A percentile compares a stretch with the other conserved stretches of the same genome.
phyloP scores from a whole-genome alignment of 2,329 filamentous ascomycete species.

The Colletotrichum sp. region DNA sequence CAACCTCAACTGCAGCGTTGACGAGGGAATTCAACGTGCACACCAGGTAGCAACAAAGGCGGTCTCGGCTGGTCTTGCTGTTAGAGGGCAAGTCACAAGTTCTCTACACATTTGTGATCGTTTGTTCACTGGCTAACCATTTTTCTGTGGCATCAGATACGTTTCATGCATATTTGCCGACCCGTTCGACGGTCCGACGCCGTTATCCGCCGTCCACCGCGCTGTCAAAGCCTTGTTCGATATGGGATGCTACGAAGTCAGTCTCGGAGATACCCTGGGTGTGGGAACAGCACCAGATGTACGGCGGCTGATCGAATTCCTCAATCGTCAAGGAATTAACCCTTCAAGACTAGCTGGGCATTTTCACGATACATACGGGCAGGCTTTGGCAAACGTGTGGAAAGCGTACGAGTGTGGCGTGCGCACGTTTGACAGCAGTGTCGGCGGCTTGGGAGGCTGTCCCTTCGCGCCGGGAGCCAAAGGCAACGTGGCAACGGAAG shows the following conservation, averaged over 20 bases:
- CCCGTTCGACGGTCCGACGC: not conserved
- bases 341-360: not conserved
- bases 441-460: not conserved
- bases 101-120: not conserved
- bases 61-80: not conserved
- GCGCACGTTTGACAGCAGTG: not conserved
- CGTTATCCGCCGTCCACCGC: not conserved
- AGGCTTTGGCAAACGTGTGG: not conserved
- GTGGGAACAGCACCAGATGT: not conserved
- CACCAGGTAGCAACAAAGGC: not conserved
- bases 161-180: not conserved
- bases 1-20: not conserved
- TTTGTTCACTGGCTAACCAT: not conserved
- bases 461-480: not conserved
- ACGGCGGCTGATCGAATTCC: not conserved
- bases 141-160: not conserved
- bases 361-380: not conserved
- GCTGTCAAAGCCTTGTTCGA: not conserved
- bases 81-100: not conserved
- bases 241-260: not conserved
- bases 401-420: not conserved
- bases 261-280: not conserved
- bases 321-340: not conserved
- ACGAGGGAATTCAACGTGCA: not conserved
- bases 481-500: not conserved